Percentiles rank a stretch among this genome's conserved stretches.
phyloP scores from a whole-genome alignment of 495 filamentous ascomycete genomes.

The Lentithecium fluviatile region DNA sequence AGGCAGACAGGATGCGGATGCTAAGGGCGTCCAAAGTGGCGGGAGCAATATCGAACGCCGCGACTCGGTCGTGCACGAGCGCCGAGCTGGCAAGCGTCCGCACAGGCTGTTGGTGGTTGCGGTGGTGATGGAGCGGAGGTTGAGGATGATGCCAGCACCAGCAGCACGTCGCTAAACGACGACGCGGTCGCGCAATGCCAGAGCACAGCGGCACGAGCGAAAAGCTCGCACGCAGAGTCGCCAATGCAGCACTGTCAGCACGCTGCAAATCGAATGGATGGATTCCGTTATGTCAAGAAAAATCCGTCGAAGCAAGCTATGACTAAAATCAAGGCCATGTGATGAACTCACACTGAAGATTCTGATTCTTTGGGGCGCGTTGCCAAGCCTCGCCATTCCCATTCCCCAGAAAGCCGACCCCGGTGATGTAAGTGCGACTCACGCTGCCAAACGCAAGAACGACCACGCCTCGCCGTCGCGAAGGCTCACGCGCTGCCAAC shows the following conservation, averaged over 20 bases:
- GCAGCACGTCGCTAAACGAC: constrained; percentile 5
- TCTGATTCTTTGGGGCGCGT: constrained; percentile 10
- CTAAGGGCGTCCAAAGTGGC: constrained; percentile 15
- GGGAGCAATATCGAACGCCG: constrained; percentile 12
- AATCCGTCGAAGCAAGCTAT: neutral
- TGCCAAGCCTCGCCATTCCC: too few relatives aligned
- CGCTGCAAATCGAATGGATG: too few relatives aligned
- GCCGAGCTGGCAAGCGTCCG: constrained; percentile 8
- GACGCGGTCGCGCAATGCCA: neutral
- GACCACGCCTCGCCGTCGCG: constrained; percentile 7
- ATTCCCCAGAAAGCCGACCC: too few relatives aligned
- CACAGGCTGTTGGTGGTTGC: constrained; percentile 1
- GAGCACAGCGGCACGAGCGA: neutral
- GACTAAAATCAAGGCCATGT: neutral
- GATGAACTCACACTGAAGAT: constrained; percentile 6
- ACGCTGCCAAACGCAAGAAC: neutral
- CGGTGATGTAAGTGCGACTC: neutral
- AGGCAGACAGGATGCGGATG: neutral
- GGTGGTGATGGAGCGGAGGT: constrained; percentile 1
- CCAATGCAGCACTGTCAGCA: neutral
- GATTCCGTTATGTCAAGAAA: constrained; percentile 14
- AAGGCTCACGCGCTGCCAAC: neutral
- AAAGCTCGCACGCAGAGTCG: neutral
- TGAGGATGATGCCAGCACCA: neutral
- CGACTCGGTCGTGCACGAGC: neutral